Base-by-base conservation (phyloP, 2,329 filamentous ascomycete genomes). In the Arthrocladium fulminans region DNA sequence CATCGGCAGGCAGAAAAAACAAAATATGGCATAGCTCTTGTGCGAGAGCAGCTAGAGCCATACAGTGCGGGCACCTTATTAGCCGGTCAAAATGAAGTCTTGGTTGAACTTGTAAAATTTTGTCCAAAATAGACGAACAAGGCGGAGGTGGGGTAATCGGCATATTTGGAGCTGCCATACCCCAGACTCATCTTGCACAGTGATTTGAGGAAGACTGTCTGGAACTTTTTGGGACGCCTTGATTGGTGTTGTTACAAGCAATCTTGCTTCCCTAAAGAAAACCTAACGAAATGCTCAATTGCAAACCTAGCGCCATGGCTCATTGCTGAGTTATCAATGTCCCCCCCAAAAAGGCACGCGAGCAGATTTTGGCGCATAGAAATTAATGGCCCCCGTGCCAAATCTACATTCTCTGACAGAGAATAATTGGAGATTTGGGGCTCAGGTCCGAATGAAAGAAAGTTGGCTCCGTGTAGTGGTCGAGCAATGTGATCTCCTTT, bases 231-330 rank as follows among this genome's bases (percentile, higher is more conserved):
- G 38, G 4, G 10, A 15, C 4, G 24, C 20, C 22, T 27, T 27
- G 8, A 15, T 41, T 41, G 24, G 38, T 41, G 17, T 6, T 8
- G 22, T 23, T 22, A 41, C 13, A n/a, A 17, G 7, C 38, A 9
- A 41, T 41, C 20, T 10, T 46, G 6, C 32, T 8, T 5, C 6
- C 15, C 13, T 10, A n/a, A n/a, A n/a, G 15, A 5, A 6, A 32
- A 22, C 17, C 30, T 32, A 27, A 29, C 25, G 34, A 46, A 46
- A 19, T 37, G 29, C 25, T 37, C 29, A 46, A 35, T n/a, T 35
- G 10, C 32, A 15, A n/a, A 35, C 32, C 10, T n/a, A 15, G 17
- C n/a, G 32, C n/a, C 32, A 35, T 15, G 5, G 5, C 4, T 35
- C 32, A 7, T 8, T 35, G n/a, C 32, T 35, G 32, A 35, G 10